Percentiles rank a stretch among this genome's conserved stretches.
Conservation (phyloP, 1,284 basidiomycete genomes). For the Puccinia triticina region DNA sequence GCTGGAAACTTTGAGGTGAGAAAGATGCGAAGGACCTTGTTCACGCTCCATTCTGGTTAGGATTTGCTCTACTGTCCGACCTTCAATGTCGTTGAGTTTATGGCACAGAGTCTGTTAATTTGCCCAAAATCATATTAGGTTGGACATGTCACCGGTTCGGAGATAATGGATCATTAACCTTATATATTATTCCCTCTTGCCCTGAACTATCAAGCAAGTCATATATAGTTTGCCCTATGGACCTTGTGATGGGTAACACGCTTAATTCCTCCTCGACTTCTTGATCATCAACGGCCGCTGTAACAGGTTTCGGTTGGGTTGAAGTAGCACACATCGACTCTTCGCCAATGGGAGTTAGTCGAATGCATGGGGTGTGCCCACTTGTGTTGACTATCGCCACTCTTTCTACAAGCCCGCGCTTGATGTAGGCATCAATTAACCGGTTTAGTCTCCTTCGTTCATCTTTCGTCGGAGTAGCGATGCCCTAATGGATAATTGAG, state of each 20-base stretch:
- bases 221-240: constrained; percentile 45
- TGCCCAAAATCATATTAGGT: constrained; percentile 1
- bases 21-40: constrained; percentile 70
- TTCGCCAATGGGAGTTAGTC: constrained; percentile 34
- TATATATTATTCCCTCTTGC: constrained; percentile 47
- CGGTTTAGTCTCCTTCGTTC: constrained; percentile 49
- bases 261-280: constrained; percentile 40
- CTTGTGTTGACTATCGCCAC: constrained; percentile 17
- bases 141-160: not conserved
- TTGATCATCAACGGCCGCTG: not conserved
- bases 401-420: constrained; percentile 48
- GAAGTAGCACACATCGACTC: constrained; percentile 29
- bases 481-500: constrained; percentile 20
- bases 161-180: constrained; percentile 28
- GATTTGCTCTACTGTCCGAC: constrained; percentile 75
- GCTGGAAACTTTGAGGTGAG: constrained; percentile 70
- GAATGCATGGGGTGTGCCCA: constrained; percentile 50
- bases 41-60: constrained; percentile 70
- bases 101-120: constrained; percentile 68
- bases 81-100: constrained; percentile 71
- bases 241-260: constrained; percentile 36
- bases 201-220: constrained; percentile 22
- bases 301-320: not conserved
- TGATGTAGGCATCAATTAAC: constrained; percentile 48
- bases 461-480: constrained; percentile 48